Base-by-base conservation (phyloP, 768 basidiomycete species). In the Kwoniella sp. region DNA sequence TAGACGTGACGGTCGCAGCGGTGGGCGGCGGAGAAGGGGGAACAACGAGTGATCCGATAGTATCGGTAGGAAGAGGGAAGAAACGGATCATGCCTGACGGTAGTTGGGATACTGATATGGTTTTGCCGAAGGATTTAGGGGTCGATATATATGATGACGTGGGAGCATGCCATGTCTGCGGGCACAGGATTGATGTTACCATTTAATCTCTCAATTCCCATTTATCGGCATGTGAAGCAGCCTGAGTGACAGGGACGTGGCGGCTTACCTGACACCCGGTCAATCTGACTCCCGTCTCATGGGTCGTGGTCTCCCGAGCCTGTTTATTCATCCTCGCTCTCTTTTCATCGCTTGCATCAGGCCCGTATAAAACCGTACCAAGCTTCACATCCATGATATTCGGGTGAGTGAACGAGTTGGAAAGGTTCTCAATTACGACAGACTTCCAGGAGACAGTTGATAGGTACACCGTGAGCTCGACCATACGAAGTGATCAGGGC, bases 371-470 rank as follows among this genome's bases (percentile, higher is more conserved):
- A 0, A 89, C 83, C 0, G 89, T 94, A 0, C 96, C 96, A 17
- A 98, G 88, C 79, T 98, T 99, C 76, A 92, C 84, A 77, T 99
- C 95, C 27, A 97, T 83, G 61, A 96, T 85, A 69, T 90, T 92
- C 6, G 94, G 94, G 76, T 87, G 88, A 36, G 80, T 70, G 82
- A 93, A 97, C 1, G 83, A 74, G 68, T 88, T 80, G 1, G 89
- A 80, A 13, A 93, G 81, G 78, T 99, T 97, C 81, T 94, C 88
- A 2, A 99, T 80, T 29, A 95, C 91, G 57, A 95, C 82, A 63
- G 86, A 88, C 83, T 93, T 87, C 5, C 21, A n/a, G 36, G 54
- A 19, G 17, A 9, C 40, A 44, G 33, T 6, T 33, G 7, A 33
- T 33, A 5, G 33, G 5, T 33, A 13, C 13, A 33, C 33, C n/a